phyloP scores from a whole-genome alignment of 2,329 filamentous ascomycete genomes.

The Apiospora rasikravindrae region DNA sequence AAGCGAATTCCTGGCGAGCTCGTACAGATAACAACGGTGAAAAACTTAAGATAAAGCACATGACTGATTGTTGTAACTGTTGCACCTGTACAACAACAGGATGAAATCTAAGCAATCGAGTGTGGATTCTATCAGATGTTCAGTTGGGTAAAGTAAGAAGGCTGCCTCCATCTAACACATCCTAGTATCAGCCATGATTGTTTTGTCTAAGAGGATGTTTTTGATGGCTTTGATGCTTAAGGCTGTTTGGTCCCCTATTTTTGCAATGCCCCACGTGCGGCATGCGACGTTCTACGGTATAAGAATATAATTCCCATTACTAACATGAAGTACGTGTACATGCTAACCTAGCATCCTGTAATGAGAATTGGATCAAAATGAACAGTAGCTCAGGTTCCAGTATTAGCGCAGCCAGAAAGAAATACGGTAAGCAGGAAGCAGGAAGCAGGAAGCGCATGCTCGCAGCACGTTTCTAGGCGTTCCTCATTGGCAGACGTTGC shows the following conservation, averaged over 20 bases:
- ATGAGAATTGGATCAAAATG: background rate
- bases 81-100: background rate
- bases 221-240: background rate
- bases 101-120: background rate
- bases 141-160: too few species aligned
- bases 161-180: too few species aligned
- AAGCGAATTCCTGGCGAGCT: background rate
- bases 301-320: background rate
- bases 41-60: background rate
- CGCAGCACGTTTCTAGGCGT: background rate
- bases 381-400: too few species aligned
- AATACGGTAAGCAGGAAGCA: too few species aligned
- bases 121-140: background rate
- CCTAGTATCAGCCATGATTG: background rate
- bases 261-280: background rate
- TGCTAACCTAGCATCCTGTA: background rate
- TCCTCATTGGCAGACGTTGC: background rate
- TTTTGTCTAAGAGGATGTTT: background rate
- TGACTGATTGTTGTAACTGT: background rate
- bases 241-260: conserved; percentile 19
- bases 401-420: too few species aligned
- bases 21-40: background rate
- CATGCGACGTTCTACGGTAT: background rate
- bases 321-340: background rate
- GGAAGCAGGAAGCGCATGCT: background rate